phyloP scores from a whole-genome alignment of 2,329 filamentous ascomycete genomes.

The Fusarium sp. region DNA sequence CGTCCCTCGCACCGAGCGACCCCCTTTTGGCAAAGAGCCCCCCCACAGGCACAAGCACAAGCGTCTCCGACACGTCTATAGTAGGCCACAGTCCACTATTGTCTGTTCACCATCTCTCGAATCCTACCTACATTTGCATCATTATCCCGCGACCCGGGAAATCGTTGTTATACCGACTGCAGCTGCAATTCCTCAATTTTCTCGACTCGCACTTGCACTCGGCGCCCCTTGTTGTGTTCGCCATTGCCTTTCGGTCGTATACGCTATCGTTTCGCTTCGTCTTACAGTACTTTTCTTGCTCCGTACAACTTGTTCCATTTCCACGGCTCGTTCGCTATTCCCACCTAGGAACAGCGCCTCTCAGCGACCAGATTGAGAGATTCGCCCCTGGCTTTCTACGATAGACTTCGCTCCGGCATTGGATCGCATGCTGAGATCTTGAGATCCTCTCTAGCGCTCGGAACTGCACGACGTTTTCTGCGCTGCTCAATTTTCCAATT shows the following conservation, averaged over 20 bases:
- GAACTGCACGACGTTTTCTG: constrained; percentile 26
- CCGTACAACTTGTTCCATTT: constrained; percentile 29
- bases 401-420: constrained; percentile 35
- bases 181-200: constrained; percentile 15
- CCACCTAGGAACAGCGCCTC: constrained; percentile 45
- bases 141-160: constrained; percentile 45
- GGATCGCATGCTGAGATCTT: constrained; percentile 41
- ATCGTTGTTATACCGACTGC: constrained; percentile 40
- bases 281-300: constrained; percentile 28
- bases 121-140: constrained; percentile 46
- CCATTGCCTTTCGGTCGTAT: constrained; percentile 30
- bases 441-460: constrained; percentile 20
- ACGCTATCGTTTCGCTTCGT: constrained; percentile 21
- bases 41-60: constrained; percentile 43
- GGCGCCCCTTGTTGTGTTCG: constrained; percentile 35
- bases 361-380: constrained; percentile 38
- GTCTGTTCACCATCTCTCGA: constrained; percentile 37
- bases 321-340: constrained; percentile 35
- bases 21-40: constrained; percentile 47
- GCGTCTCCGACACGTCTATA: constrained; percentile 44
- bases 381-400: constrained; percentile 36
- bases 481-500: constrained; percentile 33
- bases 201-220: constrained; percentile 18
- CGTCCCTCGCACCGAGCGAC: constrained; percentile 49
- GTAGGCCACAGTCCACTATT: constrained; percentile 25